Evolutionary conservation across 2,329 filamentous ascomycete genomes (phyloP), one percentile per base, ranked within the genome.

Genomic region (Cercospora janseana): DNA sequence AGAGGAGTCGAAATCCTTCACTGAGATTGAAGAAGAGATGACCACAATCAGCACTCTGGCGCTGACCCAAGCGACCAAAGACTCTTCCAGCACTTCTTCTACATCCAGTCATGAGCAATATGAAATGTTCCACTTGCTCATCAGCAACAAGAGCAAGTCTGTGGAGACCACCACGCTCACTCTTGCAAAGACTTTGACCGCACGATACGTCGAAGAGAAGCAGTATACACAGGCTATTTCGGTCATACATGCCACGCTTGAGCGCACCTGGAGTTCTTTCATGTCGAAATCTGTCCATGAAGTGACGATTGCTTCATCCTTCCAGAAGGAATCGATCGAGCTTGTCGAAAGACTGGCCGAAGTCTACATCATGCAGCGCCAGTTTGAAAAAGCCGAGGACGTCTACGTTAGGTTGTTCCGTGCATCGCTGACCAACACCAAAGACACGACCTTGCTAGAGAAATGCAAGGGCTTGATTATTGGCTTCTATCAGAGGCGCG

Each of bases 151-250:
- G 9, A 68, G 65, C 15, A 69, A 67, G 49, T 69, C 66, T 5
- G 57, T 75, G 4, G 68, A 74, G 13, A 56, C 70, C 23, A 69
- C 64, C 8, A 74, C 70, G 0, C 66, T 77, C 37, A 66, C 66
- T 2, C 67, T 75, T 2, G 66, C 69, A 0, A 69, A 70, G 56
- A 71, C 66, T 45, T 62, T 77, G 8, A 65, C 69, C 3, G 55
- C 56, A 16, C 60, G 72, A 27, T 75, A 77, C 60, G 70, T 73
- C 18, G 68, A 70, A 3, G 72, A 77, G 61, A 70, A 70, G 52
- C 69, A 74, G 26, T 79, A 71, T 66, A 67, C 68, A 3, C 72
- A 77, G 47, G 74, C 75, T 3, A 72, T 73, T 18, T 68, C 63
- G 1, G 62, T 75, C n/a, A 67, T 77, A 27, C 73, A 75, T 44